Percentiles rank a stretch among this genome's conserved stretches.
phyloP scores from a whole-genome alignment of 1,284 basidiomycete species.

The Heimioporus punctisporus region DNA sequence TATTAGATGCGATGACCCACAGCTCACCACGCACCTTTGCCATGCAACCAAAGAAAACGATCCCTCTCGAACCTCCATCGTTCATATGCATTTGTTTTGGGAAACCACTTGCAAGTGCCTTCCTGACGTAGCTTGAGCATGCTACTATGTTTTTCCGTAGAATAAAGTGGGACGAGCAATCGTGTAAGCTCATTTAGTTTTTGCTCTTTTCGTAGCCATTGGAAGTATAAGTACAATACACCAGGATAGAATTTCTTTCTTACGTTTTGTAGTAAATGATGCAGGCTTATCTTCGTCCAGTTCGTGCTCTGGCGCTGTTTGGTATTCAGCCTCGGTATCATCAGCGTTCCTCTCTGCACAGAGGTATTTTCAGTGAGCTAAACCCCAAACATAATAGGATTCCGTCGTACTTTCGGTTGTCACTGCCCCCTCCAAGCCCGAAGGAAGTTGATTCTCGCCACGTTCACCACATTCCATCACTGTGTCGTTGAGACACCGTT shows the following conservation, averaged over 20 bases:
- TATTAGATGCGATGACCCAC: neutral
- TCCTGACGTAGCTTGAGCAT: neutral
- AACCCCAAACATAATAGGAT: too few species aligned
- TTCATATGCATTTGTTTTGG: neutral
- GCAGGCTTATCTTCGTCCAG: too few species aligned
- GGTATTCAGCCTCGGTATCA: neutral
- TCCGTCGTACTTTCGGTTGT: too few species aligned
- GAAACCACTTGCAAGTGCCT: neutral
- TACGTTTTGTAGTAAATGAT: neutral
- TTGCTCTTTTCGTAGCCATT: neutral
- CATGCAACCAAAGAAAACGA: slow-evolving; percentile 2
- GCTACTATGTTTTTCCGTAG: neutral
- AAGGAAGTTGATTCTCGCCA: too few species aligned
- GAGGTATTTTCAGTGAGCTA: too few species aligned
- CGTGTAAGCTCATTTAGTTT: neutral
- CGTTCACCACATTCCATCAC: neutral
- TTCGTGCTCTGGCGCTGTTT: neutral
- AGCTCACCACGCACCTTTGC: neutral
- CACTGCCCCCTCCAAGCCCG: too few species aligned
- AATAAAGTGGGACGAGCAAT: neutral
- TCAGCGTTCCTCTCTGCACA: too few species aligned
- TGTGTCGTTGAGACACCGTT: too few species aligned
- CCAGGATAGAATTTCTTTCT: too few species aligned
- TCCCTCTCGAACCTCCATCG: neutral
- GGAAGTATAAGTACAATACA: too few species aligned